Evolutionary conservation across 768 basidiomycete genomes (phyloP).

Genomic region (Porphyrellus cyaneotinctus): DNA sequence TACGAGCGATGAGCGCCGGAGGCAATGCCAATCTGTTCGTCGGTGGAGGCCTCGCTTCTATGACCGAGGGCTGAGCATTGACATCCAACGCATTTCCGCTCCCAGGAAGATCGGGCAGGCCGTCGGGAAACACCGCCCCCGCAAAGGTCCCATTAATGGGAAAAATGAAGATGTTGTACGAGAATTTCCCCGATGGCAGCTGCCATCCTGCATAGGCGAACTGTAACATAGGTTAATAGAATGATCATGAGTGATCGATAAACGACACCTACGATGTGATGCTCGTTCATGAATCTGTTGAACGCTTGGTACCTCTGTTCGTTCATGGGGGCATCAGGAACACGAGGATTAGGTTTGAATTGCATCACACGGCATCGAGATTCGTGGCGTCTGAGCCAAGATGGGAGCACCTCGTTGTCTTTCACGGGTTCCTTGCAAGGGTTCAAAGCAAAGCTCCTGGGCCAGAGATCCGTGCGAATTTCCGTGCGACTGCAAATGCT

Average conservation of each 20-base stretch:
- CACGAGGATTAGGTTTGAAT: constrained; percentile 33
- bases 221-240: constrained; percentile 27
- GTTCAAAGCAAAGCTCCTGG: constrained; percentile 38
- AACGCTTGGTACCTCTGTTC: constrained; percentile 42
- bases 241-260: background rate
- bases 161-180: constrained; percentile 48
- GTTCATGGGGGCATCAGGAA: constrained; percentile 38
- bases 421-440: constrained; percentile 41
- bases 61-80: constrained; percentile 2
- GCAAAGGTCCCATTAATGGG: constrained; percentile 33
- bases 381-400: constrained; percentile 45
- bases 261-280: constrained; percentile 42
- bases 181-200: constrained; percentile 38
- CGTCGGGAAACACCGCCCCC: constrained; percentile 51
- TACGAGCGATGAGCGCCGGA: constrained; percentile 12
- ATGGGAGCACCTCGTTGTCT: constrained; percentile 36
- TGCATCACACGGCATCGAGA: constrained; percentile 36
- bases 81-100: constrained; percentile 16
- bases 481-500: constrained; percentile 41
- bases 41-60: constrained; percentile 5
- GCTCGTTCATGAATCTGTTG: constrained; percentile 38
- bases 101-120: constrained; percentile 43
- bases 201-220: constrained; percentile 52
- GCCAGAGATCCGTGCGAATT: constrained; percentile 52
- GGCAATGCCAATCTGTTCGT: background rate